Conservation (phyloP, 2,329 filamentous ascomycete genomes). For the Aquanectria penicillioides region DNA sequence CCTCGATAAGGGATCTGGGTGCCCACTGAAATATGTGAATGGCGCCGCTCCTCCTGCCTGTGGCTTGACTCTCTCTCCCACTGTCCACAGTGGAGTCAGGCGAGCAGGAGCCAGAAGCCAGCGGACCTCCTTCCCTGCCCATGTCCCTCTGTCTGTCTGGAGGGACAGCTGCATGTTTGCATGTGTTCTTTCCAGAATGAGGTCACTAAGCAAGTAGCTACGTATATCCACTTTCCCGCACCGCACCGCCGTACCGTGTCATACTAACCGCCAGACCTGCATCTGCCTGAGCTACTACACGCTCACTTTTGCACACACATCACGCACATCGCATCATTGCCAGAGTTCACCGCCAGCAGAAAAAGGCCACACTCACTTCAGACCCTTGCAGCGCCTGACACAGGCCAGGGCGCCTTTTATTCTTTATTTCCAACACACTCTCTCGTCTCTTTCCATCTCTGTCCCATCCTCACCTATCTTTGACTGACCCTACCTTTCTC, state of each 20-base stretch:
- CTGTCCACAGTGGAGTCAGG: neutral
- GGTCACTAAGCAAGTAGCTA: conserved; percentile 17
- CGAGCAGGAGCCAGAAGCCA: neutral
- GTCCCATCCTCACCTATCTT: conserved; percentile 3
- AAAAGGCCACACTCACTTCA: conserved; percentile 15
- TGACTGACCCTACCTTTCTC: neutral
- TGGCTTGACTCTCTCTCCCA: neutral
- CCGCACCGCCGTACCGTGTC: conserved; percentile 2
- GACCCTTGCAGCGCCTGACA: neutral
- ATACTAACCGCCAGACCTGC: neutral
- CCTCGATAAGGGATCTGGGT: too few relatives aligned
- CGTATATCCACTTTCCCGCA: conserved; percentile 1
- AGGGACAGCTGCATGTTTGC: conserved; percentile 12
- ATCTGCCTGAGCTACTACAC: conserved; percentile 4
- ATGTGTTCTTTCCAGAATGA: conserved; percentile 16
- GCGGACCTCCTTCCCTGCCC: conserved; percentile 1
- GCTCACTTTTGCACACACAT: conserved; percentile 2
- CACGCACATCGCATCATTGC: conserved; percentile 10
- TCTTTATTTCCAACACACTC: conserved; percentile 7
- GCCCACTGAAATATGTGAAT: too few relatives aligned
- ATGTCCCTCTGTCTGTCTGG: neutral
- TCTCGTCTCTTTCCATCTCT: neutral
- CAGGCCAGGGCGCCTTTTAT: conserved; percentile 9
- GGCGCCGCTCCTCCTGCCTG: too few relatives aligned
- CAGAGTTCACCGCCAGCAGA: conserved; percentile 16